A percentile compares a stretch with the other conserved stretches of the same genome.
phyloP scores from a whole-genome alignment of 106 monocot genomes.

The Dioscorea zingiberensis region DNA sequence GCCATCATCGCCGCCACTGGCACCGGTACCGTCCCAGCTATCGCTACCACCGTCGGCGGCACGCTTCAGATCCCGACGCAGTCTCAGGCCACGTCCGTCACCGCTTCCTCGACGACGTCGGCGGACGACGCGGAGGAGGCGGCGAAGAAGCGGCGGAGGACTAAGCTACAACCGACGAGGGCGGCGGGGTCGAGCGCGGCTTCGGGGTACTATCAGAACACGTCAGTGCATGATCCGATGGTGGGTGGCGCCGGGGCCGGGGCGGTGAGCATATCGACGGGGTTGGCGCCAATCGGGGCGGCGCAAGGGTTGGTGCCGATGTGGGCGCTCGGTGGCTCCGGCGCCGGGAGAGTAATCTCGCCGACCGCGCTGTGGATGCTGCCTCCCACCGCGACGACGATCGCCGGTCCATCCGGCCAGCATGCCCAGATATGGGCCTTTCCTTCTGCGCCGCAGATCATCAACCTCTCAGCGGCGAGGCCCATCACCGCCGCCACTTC shows the following conservation, averaged over 20 bases:
- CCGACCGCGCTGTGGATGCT: constrained; percentile 26
- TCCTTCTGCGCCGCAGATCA: constrained; percentile 7
- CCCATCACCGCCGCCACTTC: neutral
- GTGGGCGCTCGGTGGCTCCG: constrained; percentile 17
- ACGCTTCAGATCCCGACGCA: constrained; percentile 30
- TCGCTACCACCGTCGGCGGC: constrained; percentile 36
- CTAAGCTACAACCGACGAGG: constrained; percentile 22
- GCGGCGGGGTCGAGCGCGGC: neutral
- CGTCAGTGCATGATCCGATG: neutral
- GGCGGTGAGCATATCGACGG: constrained; percentile 15
- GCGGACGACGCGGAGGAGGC: constrained; percentile 2
- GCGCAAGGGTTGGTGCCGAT: constrained; percentile 19
- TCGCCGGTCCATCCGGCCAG: constrained; percentile 4
- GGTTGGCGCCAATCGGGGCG: constrained; percentile 18
- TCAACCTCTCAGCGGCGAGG: constrained; percentile 3
- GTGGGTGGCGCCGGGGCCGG: constrained; percentile 1
- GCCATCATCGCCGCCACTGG: constrained; percentile 49
- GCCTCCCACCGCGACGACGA: constrained; percentile 6
- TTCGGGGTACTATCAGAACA: neutral
- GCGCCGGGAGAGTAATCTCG: neutral
- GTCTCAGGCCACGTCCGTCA: constrained; percentile 5
- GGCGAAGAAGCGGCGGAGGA: constrained; percentile 21
- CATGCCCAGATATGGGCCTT: constrained; percentile 26
- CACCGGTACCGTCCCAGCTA: constrained; percentile 44
- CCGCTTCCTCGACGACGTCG: neutral